Evolutionary conservation across 768 basidiomycete species (phyloP).

Genomic region (Boletus fagicola): DNA sequence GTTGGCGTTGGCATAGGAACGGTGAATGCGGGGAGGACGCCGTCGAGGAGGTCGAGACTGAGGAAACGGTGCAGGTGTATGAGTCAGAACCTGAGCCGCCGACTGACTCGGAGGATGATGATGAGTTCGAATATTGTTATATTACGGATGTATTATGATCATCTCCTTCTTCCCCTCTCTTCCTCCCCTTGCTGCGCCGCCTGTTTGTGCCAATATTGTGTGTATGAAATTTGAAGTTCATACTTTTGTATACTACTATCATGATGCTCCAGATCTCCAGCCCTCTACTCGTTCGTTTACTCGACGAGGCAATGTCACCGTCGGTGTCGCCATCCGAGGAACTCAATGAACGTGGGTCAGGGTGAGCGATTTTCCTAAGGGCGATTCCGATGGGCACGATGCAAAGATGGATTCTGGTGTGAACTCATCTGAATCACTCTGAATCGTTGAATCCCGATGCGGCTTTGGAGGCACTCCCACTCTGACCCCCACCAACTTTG

Average conservation of each 20-base stretch:
- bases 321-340: conserved; percentile 9
- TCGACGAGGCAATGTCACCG: neutral
- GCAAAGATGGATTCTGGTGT: too few relatives aligned
- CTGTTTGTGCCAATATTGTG: neutral
- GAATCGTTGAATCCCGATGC: too few relatives aligned
- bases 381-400: too few relatives aligned
- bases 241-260: neutral
- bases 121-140: conserved; percentile 29
- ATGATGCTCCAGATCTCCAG: neutral
- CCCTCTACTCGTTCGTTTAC: neutral
- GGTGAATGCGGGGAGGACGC: neutral
- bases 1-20: neutral
- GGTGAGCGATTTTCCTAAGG: too few relatives aligned
- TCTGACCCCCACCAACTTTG: too few relatives aligned
- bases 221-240: conserved; percentile 1
- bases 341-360: too few relatives aligned
- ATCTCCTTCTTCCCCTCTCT: neutral
- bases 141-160: conserved; percentile 7
- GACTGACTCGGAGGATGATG: conserved; percentile 25
- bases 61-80: conserved; percentile 15
- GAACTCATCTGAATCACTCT: too few relatives aligned
- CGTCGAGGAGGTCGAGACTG: neutral
- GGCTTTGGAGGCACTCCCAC: too few relatives aligned
- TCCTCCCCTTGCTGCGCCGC: too few relatives aligned
- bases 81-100: conserved; percentile 25